Conservation (phyloP, 75 land plant species). For the Pinus albicaulis region DNA sequence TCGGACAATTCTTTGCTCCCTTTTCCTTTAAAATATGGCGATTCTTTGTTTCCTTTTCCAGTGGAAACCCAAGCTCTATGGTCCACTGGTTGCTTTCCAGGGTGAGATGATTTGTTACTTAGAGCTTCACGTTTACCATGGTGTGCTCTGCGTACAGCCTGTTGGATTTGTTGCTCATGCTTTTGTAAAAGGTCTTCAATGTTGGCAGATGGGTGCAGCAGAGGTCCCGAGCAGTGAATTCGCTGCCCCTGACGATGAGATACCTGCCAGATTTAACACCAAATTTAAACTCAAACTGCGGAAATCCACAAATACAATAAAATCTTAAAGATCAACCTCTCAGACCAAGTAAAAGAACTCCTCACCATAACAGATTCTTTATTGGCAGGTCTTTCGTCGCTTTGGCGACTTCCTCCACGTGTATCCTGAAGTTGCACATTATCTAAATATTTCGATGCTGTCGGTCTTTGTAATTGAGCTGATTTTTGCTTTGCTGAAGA, state of each 20-base stretch:
- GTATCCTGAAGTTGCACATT: conserved; percentile 3
- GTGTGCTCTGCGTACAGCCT: conserved; percentile 9
- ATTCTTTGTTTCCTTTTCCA: not conserved
- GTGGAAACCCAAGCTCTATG: not conserved
- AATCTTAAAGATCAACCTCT: not conserved
- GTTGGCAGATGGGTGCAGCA: conserved; percentile 13
- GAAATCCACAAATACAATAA: not conserved
- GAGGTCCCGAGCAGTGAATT: conserved; percentile 9
- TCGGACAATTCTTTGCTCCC: not conserved
- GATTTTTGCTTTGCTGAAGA: not conserved
- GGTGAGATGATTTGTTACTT: not conserved
- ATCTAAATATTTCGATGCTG: not conserved
- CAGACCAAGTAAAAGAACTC: not conserved
- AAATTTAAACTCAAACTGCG: not conserved
- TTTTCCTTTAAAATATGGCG: conserved; percentile 1
- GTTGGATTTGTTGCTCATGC: conserved; percentile 13
- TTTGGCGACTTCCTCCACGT: not conserved
- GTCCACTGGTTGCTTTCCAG: not conserved
- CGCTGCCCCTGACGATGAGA: not conserved
- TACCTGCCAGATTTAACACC: conserved; percentile 3
- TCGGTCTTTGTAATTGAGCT: not conserved
- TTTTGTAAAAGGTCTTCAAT: conserved; percentile 9
- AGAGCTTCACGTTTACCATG: conserved; percentile 1
- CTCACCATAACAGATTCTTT: conserved; percentile 8
- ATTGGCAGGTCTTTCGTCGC: conserved; percentile 2